These are phyloP conservation scores for Fusarium duplospermum DNA, from an alignment of 2,329 filamentous ascomycete species.

Conservation along the genomic window DNA sequence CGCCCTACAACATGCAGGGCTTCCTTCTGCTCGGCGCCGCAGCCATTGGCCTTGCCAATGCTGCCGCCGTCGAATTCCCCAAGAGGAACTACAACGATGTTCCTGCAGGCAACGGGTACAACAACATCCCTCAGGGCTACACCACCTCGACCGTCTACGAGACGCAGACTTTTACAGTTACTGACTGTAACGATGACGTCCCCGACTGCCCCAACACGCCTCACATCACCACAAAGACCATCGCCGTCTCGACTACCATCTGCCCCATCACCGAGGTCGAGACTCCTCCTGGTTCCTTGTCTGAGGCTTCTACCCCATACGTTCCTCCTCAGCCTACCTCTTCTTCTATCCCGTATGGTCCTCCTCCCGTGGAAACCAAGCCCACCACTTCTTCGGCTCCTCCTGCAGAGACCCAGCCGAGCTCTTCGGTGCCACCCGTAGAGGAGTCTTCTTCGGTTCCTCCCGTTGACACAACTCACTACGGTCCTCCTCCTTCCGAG, in stretches of 20 bases:
- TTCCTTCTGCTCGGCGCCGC: slow-evolving; percentile 34
- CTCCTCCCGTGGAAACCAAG: slow-evolving; percentile 14
- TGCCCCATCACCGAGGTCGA: slow-evolving; percentile 20
- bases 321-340: neutral
- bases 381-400: neutral
- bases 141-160: slow-evolving; percentile 21
- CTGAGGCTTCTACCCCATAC: neutral
- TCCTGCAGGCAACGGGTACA: neutral
- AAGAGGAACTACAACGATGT: slow-evolving; percentile 20
- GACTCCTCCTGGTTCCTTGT: neutral
- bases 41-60: slow-evolving; percentile 33
- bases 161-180: slow-evolving; percentile 26
- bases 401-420: neutral
- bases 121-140: slow-evolving; percentile 5
- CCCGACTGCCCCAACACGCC: slow-evolving; percentile 22
- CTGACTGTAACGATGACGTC: slow-evolving; percentile 9
- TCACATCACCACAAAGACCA: slow-evolving; percentile 26
- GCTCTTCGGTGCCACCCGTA: neutral
- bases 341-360: neutral
- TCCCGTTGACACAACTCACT: neutral
- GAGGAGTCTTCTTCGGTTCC: neutral
- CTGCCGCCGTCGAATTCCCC: slow-evolving; percentile 28
- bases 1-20: slow-evolving; percentile 29
- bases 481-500: slow-evolving; percentile 5
- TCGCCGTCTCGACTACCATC: slow-evolving; percentile 24